Evolutionary conservation across 192 early-diverging fungal species (phyloP).

Genomic region (Backusella macrospora): DNA sequence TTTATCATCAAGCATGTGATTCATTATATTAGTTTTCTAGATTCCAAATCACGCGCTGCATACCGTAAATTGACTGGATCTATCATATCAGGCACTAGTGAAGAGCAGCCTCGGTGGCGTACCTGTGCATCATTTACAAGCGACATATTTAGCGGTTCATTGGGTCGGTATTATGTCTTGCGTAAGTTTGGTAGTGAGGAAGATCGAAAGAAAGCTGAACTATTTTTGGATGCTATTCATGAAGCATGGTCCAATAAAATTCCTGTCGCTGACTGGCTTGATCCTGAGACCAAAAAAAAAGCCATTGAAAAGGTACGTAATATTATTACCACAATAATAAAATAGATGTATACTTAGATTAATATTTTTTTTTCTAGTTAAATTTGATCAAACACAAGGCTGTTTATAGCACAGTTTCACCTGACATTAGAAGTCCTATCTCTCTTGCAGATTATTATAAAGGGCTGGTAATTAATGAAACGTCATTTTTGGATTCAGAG

Average conservation of each 20-base stretch:
- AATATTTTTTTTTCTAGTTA: slow-evolving; percentile 16
- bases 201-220: slow-evolving; percentile 41
- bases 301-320: slow-evolving; percentile 42
- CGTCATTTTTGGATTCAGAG: slow-evolving; percentile 65
- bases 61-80: background rate
- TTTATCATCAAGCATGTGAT: slow-evolving; percentile 35
- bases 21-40: background rate
- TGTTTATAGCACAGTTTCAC: slow-evolving; percentile 63
- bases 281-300: slow-evolving; percentile 37
- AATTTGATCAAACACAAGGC: slow-evolving; percentile 59
- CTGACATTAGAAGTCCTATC: slow-evolving; percentile 49
- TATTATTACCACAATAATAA: background rate
- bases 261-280: slow-evolving; percentile 46
- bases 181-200: slow-evolving; percentile 48
- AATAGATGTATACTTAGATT: background rate
- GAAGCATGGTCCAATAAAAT: slow-evolving; percentile 40
- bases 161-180: slow-evolving; percentile 48
- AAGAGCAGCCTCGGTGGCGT: slow-evolving; percentile 42
- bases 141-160: slow-evolving; percentile 6
- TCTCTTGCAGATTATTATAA: slow-evolving; percentile 55
- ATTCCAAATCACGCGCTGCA: background rate
- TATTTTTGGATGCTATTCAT: slow-evolving; percentile 44
- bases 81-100: slow-evolving; percentile 20
- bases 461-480: slow-evolving; percentile 47
- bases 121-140: slow-evolving; percentile 31